phyloP scores from a whole-genome alignment of 345 rosid species.

The Combretum micranthum region DNA sequence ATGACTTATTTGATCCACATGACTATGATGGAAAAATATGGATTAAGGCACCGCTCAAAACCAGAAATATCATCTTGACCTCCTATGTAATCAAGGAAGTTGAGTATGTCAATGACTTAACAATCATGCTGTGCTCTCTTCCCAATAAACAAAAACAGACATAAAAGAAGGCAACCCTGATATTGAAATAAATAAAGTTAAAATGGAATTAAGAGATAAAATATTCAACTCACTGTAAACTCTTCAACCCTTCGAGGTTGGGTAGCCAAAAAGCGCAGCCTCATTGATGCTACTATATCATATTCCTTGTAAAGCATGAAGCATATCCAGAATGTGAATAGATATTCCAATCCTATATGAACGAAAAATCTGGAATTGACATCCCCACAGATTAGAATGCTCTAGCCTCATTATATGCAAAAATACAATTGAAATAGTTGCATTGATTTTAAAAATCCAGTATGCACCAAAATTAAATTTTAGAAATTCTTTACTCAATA shows the following conservation, averaged over 20 bases:
- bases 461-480: too few relatives aligned
- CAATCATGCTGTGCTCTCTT: too few relatives aligned
- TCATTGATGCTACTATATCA: conserved; percentile 62
- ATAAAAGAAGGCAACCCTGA: background rate
- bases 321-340: conserved; percentile 79
- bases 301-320: conserved; percentile 87
- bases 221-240: conserved; percentile 81
- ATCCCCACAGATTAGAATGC: background rate
- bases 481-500: too few relatives aligned
- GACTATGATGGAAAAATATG: too few relatives aligned
- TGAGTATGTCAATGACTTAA: too few relatives aligned
- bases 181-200: too few relatives aligned
- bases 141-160: background rate
- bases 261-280: conserved; percentile 77
- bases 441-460: background rate
- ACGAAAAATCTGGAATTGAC: conserved; percentile 68
- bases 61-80: too few relatives aligned
- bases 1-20: too few relatives aligned
- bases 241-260: conserved; percentile 77
- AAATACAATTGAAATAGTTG: background rate
- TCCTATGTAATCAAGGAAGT: too few relatives aligned
- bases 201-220: background rate
- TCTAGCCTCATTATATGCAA: background rate
- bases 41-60: too few relatives aligned
- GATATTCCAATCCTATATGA: conserved; percentile 80